Evolutionary conservation across 805 yeast species (phyloP).

Genomic region (Lipomyces starkeyi): DNA sequence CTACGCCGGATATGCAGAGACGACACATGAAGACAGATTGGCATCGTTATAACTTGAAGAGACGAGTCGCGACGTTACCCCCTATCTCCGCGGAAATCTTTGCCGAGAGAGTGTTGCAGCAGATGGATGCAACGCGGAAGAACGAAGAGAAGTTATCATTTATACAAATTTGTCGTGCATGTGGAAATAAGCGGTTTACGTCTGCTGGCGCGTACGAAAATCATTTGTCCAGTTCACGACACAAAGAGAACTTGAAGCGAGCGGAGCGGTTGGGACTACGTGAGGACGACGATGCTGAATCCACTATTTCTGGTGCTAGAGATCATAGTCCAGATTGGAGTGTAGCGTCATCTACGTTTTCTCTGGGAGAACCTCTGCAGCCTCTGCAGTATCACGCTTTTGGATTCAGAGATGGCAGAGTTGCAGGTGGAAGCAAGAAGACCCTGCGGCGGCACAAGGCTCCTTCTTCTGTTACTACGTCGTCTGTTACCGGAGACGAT

Average conservation of each 20-base stretch:
- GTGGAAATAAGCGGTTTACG: conserved; percentile 40
- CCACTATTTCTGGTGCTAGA: conserved; percentile 4
- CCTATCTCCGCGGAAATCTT: conserved; percentile 72
- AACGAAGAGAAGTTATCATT: conserved; percentile 31
- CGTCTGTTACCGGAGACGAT: conserved; percentile 11
- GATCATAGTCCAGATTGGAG: conserved; percentile 10
- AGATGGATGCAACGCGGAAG: conserved; percentile 39
- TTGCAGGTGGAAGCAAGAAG: conserved; percentile 27
- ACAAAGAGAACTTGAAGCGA: conserved; percentile 30
- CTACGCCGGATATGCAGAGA: conserved; percentile 83
- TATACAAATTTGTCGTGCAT: conserved; percentile 32
- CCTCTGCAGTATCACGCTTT: not conserved
- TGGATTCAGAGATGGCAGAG: conserved; percentile 23
- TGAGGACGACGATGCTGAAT: conserved; percentile 1
- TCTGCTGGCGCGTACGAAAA: conserved; percentile 40
- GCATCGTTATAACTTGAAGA: conserved; percentile 94
- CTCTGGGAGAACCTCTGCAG: conserved; percentile 16
- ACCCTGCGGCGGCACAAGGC: conserved; percentile 12
- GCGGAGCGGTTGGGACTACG: conserved; percentile 12
- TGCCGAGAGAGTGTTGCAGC: conserved; percentile 67
- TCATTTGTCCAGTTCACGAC: conserved; percentile 38
- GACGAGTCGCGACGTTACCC: conserved; percentile 85
- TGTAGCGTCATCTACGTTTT: conserved; percentile 12
- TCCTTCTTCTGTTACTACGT: not conserved
- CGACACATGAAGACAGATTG: conserved; percentile 96